Evolutionary conservation across 306 rosid species (phyloP).

Genomic region (Rosa lucieae): DNA sequence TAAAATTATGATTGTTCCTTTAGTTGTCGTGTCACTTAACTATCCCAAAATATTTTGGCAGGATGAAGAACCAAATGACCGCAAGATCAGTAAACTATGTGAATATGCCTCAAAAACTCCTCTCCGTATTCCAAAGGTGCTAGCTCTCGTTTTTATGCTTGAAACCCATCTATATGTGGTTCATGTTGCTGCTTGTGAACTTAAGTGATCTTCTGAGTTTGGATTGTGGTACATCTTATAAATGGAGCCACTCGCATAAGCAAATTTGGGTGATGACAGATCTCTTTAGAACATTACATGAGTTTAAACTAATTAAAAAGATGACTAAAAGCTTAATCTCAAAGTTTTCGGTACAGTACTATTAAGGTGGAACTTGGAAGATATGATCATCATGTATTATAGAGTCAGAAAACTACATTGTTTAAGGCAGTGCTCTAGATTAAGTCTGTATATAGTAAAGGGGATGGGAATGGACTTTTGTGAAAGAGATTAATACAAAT

Average conservation of each 20-base stretch:
- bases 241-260: background rate
- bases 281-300: background rate
- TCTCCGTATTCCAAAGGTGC: conserved; percentile 84
- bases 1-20: background rate
- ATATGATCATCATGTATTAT: background rate
- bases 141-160: background rate
- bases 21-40: conserved; percentile 16
- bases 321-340: background rate
- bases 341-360: background rate
- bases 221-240: background rate
- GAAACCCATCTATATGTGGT: background rate
- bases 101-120: conserved; percentile 84
- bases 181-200: background rate
- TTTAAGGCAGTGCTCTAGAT: background rate
- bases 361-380: conserved; percentile 3
- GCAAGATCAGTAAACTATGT: conserved; percentile 72
- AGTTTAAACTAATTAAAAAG: background rate
- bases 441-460: background rate
- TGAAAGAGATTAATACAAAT: background rate
- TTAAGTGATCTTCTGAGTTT: background rate
- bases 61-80: conserved; percentile 85
- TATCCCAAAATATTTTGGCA: conserved; percentile 23
- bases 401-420: background rate
- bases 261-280: background rate
- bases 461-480: background rate